Conservation (phyloP, 2,329 filamentous ascomycete genomes). For the Drechslera avenae region DNA sequence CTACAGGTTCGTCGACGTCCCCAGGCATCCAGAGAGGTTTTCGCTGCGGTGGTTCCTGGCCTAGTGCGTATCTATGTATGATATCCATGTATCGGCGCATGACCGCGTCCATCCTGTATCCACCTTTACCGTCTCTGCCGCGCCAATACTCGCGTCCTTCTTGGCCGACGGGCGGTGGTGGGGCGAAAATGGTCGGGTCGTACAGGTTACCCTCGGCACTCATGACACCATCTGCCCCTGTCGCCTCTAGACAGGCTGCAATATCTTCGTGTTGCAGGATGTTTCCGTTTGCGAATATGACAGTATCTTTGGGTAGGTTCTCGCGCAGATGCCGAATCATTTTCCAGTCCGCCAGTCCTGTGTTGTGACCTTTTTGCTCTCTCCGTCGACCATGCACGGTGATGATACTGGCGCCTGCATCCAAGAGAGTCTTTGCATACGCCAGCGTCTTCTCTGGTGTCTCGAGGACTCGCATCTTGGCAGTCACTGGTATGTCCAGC, state of each 20-base stretch:
- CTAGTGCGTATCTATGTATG: slow-evolving; percentile 76
- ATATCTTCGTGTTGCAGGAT: slow-evolving; percentile 82
- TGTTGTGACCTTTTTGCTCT: slow-evolving; percentile 96
- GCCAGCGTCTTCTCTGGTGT: slow-evolving; percentile 83
- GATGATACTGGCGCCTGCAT: slow-evolving; percentile 87
- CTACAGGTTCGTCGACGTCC: slow-evolving; percentile 51
- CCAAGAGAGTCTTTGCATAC: slow-evolving; percentile 86
- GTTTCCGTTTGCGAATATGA: slow-evolving; percentile 97
- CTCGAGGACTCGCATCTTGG: slow-evolving; percentile 91
- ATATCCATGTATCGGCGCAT: slow-evolving; percentile 90
- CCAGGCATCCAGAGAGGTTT: slow-evolving; percentile 74
- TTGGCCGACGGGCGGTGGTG: slow-evolving; percentile 65
- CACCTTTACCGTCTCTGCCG: slow-evolving; percentile 76
- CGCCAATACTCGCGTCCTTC: slow-evolving; percentile 84
- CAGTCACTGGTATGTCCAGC: slow-evolving; percentile 83
- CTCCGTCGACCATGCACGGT: slow-evolving; percentile 87
- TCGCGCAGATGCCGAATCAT: slow-evolving; percentile 82
- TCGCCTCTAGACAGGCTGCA: slow-evolving; percentile 75
- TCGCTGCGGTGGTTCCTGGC: slow-evolving; percentile 67
- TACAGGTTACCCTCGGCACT: slow-evolving; percentile 93
- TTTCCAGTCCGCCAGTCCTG: slow-evolving; percentile 90
- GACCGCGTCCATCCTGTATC: slow-evolving; percentile 87
- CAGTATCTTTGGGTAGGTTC: slow-evolving; percentile 81
- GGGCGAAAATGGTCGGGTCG: slow-evolving; percentile 84
- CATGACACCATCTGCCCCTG: slow-evolving; percentile 92